Base-by-base conservation (phyloP, 192 early-diverging fungal genomes). In the Coemansia brasiliensis region DNA sequence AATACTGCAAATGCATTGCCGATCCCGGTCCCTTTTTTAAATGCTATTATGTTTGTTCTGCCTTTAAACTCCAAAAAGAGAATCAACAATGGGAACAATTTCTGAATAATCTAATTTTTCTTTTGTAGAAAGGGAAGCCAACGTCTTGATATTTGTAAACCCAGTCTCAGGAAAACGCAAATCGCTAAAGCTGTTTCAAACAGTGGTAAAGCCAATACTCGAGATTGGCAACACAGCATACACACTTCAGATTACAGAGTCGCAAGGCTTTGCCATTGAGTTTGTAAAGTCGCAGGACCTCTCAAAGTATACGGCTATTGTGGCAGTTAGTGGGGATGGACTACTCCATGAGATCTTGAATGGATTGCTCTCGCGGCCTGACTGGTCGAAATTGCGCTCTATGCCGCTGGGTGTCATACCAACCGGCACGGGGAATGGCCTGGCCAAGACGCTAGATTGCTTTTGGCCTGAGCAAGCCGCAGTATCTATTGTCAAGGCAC, bases 401-500 rank as follows among this genome's bases (percentile, higher is more conserved):
- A 43, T 81, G 25, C 65, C 79, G 20, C 65, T 81, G 27, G 79
- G 63, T 18, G 58, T 75, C 9, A 62, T 81, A 18, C 79, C 79
- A 5, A 66, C 76, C 0, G 76, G 76, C 15, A 62, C 76, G 3
- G 69, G 74, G 8, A 82, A 82, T 39, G 80, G 80, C 3, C 48
- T 82, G 49, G 80, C 80, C 22, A 73, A 70, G 45, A 73, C 80
- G 5, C 39, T 77, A 2, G 80, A 77, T 50, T 55, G 44, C 29
- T 59, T 63, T 5, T 82, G 67, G 66, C 59, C 70, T 7, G 73
- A 82, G 26, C 66, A 69, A 39, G 79, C 84, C 0, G 80, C 84
- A 1, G 63, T 86, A 16, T 69, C 84, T 4, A 51, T 80, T 15
- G 73, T 84, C 39, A 82, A 81, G 39, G 83, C 75, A 8, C 57